These are phyloP conservation scores for Escovopsis weberi DNA, from an alignment of 2,329 filamentous ascomycete species.

Conservation along the genomic window DNA sequence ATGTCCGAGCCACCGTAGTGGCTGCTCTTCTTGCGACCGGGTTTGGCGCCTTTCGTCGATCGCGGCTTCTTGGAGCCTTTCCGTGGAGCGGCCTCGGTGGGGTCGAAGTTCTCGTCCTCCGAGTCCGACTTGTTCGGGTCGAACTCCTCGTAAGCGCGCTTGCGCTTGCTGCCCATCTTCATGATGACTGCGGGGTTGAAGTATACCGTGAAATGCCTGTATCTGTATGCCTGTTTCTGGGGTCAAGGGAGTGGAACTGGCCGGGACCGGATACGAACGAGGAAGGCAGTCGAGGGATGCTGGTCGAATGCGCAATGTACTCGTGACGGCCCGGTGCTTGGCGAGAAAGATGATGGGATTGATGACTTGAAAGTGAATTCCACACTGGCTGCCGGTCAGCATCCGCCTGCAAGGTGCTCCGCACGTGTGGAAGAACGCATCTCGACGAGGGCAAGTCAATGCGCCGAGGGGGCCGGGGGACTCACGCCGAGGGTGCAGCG, in stretches of 20 bases:
- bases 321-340: neutral
- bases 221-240: too few relatives aligned
- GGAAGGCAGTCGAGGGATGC: neutral
- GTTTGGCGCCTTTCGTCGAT: slow-evolving; percentile 19
- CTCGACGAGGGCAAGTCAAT: too few relatives aligned
- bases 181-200: neutral
- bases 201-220: neutral
- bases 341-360: neutral
- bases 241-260: neutral
- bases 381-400: too few relatives aligned
- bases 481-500: neutral
- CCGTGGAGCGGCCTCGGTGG: slow-evolving; percentile 25
- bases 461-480: neutral
- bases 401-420: too few relatives aligned
- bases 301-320: too few relatives aligned
- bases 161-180: slow-evolving; percentile 37
- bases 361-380: neutral
- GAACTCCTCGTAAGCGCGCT: slow-evolving; percentile 43
- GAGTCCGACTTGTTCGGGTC: slow-evolving; percentile 54
- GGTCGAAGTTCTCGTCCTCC: slow-evolving; percentile 52
- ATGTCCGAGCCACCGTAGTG: slow-evolving; percentile 48
- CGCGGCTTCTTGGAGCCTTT: slow-evolving; percentile 28
- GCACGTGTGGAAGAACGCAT: too few relatives aligned
- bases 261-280: neutral
- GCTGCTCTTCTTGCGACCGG: slow-evolving; percentile 21